Base-by-base conservation (phyloP, 2,329 filamentous ascomycete species). In the Trichoderma afroharzianum region DNA sequence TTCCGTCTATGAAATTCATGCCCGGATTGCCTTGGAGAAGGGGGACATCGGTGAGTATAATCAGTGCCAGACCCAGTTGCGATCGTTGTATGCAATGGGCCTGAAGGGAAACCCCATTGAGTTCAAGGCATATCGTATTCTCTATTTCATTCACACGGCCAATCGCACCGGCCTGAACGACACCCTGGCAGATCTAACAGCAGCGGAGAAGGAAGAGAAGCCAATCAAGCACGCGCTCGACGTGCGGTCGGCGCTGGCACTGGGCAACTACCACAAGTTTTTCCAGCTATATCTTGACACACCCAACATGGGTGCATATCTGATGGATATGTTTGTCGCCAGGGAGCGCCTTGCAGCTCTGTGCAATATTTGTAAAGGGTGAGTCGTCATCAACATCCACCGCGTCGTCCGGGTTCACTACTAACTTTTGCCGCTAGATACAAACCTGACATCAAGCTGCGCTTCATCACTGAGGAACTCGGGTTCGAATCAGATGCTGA, bases 11-110 rank as follows among this genome's bases (percentile, higher is more conserved):
- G 96, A 99, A 84, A 97, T 95, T 73, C 96, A 99, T 84, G 96
- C 95, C 74, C 92, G 96, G 73, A 98, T 99, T 83, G 96, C 96
- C 76, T 87, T 99, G 83, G 95, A 99, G 84, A 98, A 97, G 88
- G 94, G 93, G 84, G 96, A 99, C 87, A 90, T 98, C 86, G 95
- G 96, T 99, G 96, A 99, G 96, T 99, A 99, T 96, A 99, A 99
- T 86, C 96, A 99, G 88, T 99, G 96, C 84, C 96, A 99, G 86
- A 98, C 96, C 79, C 96, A 99, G 85, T 87, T 99, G 80, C 93
- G 94, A 82, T 94, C 92, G 75, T 86, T 99, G 78, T 98, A 99
- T 84, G 89, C 90, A 81, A 89, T 93, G 84, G 92, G 93, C 76
- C 85, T 97, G 81, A 93, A 93, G 80, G 96, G 95, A 78, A 94